A percentile compares a stretch with the other conserved stretches of the same genome.
These are phyloP conservation scores for Purshia tridentata DNA, from an alignment of 306 rosid genomes.

Conservation along the genomic window DNA sequence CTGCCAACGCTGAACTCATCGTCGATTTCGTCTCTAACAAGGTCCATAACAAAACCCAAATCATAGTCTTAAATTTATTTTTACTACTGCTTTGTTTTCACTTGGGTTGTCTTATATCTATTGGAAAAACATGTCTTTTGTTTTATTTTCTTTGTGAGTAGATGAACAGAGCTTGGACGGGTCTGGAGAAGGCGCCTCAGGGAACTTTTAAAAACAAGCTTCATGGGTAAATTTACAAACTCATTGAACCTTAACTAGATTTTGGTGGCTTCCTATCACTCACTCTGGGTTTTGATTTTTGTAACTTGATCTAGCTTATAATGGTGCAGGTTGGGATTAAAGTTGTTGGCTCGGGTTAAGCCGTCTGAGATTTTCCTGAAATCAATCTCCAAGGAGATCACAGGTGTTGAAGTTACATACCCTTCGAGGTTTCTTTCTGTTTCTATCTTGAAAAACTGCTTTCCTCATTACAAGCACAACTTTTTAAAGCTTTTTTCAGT, in stretches of 20 bases:
- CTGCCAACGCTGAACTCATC: slow-evolving; percentile 59
- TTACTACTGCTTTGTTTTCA: slow-evolving; percentile 7
- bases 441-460: slow-evolving; percentile 18
- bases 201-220: slow-evolving; percentile 70
- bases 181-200: slow-evolving; percentile 65
- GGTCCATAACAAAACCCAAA: slow-evolving; percentile 26
- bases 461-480: background rate
- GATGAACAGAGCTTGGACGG: slow-evolving; percentile 85
- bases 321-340: slow-evolving; percentile 64
- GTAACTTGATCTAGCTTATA: background rate
- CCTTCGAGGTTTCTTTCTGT: slow-evolving; percentile 67
- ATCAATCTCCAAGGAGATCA: slow-evolving; percentile 72
- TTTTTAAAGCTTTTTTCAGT: too few relatives aligned
- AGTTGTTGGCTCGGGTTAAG: slow-evolving; percentile 76
- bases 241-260: background rate
- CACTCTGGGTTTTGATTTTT: background rate
- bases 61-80: background rate
- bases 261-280: background rate
- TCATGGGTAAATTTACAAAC: slow-evolving; percentile 53
- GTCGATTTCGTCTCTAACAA: slow-evolving; percentile 59
- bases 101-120: background rate
- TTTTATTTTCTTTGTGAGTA: slow-evolving; percentile 11
- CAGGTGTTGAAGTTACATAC: slow-evolving; percentile 72
- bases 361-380: slow-evolving; percentile 89
- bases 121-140: background rate